Conservation (phyloP, 768 basidiomycete genomes). For the Phallus indusiatus region DNA sequence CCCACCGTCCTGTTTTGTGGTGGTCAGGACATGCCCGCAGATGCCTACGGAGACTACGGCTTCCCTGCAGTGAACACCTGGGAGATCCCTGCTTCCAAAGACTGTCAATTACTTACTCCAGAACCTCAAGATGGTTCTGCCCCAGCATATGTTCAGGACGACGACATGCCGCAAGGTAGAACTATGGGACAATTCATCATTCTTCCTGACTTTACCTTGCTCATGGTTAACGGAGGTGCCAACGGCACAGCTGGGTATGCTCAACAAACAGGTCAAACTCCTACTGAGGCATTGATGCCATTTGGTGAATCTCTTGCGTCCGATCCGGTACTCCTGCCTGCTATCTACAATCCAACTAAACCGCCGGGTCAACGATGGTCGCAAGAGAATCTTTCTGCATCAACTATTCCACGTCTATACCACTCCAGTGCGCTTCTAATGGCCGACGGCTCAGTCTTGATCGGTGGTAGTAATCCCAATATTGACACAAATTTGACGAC, state of each 20-base stretch:
- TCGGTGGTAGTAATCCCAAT: constrained; percentile 93
- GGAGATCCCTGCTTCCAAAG: constrained; percentile 55
- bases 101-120: constrained; percentile 80
- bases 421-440: constrained; percentile 89
- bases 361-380: constrained; percentile 70
- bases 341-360: constrained; percentile 72
- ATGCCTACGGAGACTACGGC: constrained; percentile 68
- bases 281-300: constrained; percentile 45
- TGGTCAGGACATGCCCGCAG: constrained; percentile 68
- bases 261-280: constrained; percentile 37
- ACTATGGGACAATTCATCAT: constrained; percentile 91
- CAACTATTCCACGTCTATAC: constrained; percentile 73
- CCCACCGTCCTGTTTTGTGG: constrained; percentile 89
- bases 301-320: constrained; percentile 67
- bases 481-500: constrained; percentile 63
- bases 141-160: constrained; percentile 58
- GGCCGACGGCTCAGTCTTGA: constrained; percentile 75
- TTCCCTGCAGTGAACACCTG: constrained; percentile 67
- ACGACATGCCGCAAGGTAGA: constrained; percentile 61
- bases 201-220: constrained; percentile 68
- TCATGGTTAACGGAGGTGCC: constrained; percentile 71
- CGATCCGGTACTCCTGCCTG: constrained; percentile 70
- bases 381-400: constrained; percentile 47
- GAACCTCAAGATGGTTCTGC: constrained; percentile 64
- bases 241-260: constrained; percentile 91